Evolutionary conservation across 768 basidiomycete genomes (phyloP).

Genomic region (Suillus decipiens): DNA sequence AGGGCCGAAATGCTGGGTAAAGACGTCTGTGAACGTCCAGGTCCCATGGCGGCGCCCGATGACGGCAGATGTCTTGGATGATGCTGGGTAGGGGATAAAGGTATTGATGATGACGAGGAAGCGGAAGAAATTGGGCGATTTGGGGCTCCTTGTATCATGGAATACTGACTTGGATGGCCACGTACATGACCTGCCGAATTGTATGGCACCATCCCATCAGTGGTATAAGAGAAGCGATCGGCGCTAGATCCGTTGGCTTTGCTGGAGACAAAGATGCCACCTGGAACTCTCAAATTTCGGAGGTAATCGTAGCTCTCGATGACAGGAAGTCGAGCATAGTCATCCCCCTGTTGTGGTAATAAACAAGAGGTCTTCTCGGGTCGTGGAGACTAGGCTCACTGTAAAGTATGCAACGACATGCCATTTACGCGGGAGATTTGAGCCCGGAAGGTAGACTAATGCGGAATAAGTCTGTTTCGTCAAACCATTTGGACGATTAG

Average conservation of each 20-base stretch:
- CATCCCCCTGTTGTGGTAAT: constrained; percentile 52
- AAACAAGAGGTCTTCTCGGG: constrained; percentile 8
- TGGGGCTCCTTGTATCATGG: constrained; percentile 18
- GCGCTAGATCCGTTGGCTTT: constrained; percentile 45
- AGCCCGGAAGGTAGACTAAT: constrained; percentile 64
- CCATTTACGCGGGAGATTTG: constrained; percentile 68
- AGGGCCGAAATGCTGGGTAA: constrained; percentile 28
- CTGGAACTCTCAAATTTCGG: constrained; percentile 63
- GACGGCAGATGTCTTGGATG: constrained; percentile 12
- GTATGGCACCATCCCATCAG: constrained; percentile 23
- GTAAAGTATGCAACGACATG: constrained; percentile 84
- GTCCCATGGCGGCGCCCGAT: constrained; percentile 10
- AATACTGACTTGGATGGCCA: constrained; percentile 12
- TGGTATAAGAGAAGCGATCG: constrained; percentile 21
- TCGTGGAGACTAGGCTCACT: constrained; percentile 40
- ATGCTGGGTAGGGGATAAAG: constrained; percentile 17
- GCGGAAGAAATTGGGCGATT: constrained; percentile 17
- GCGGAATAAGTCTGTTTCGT: constrained; percentile 88
- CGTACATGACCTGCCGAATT: constrained; percentile 9
- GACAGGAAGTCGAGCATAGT: constrained; percentile 69
- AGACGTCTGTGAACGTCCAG: constrained; percentile 14
- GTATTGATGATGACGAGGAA: constrained; percentile 18
- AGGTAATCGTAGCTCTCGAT: constrained; percentile 77
- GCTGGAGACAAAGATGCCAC: constrained; percentile 72
- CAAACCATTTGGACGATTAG: constrained; percentile 77